These are phyloP conservation scores for Cryphonectria naterciae DNA, from an alignment of 2,329 filamentous ascomycete genomes.

Conservation along the genomic window DNA sequence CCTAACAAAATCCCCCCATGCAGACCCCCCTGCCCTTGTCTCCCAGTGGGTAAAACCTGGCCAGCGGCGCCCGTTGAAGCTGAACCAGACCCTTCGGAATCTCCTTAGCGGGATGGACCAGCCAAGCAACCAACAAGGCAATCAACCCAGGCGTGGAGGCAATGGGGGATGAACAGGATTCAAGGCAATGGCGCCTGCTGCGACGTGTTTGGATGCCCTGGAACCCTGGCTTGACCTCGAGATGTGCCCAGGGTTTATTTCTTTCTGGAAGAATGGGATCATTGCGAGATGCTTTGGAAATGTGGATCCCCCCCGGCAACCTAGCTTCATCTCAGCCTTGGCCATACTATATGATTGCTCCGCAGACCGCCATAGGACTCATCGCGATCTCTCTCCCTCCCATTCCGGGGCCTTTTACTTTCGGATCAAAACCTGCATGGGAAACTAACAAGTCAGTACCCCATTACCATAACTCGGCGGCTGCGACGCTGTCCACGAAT, in stretches of 20 bases:
- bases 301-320: neutral
- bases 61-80: neutral
- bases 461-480: neutral
- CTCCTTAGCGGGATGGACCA: neutral
- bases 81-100: neutral
- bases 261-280: neutral
- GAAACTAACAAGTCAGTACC: constrained; percentile 1
- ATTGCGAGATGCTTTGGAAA: neutral
- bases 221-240: neutral
- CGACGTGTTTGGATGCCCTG: neutral
- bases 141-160: neutral
- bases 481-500: neutral
- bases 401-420: neutral
- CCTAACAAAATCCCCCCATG: neutral
- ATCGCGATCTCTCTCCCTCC: neutral
- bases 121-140: neutral
- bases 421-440: neutral
- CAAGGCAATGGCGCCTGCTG: neutral
- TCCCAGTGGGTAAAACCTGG: neutral
- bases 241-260: neutral
- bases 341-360: neutral
- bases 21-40: neutral
- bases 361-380: neutral
- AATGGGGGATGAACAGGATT: neutral
- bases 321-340: neutral